Conservation (phyloP, 768 basidiomycete genomes). For the Leccinum disarticulatum region DNA sequence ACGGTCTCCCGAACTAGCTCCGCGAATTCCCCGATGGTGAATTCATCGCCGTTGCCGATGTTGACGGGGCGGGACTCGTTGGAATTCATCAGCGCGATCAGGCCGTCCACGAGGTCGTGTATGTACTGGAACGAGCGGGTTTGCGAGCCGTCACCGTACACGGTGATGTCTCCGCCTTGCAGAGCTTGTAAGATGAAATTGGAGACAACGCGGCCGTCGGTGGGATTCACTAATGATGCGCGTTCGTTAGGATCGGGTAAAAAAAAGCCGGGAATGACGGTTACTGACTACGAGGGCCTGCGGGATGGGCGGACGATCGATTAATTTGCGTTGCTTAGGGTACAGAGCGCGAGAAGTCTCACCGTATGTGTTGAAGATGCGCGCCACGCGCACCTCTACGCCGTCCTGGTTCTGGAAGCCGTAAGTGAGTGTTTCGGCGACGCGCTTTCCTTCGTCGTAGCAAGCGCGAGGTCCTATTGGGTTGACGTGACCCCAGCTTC, state of each 20-base stretch:
- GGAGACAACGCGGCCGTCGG: slow-evolving; percentile 96
- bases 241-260: slow-evolving; percentile 3
- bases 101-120: slow-evolving; percentile 94
- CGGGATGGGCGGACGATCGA: not conserved
- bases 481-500: slow-evolving; percentile 97
- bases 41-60: slow-evolving; percentile 94
- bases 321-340: not conserved
- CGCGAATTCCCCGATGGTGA: slow-evolving; percentile 93
- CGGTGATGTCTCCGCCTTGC: slow-evolving; percentile 94
- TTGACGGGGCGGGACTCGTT: slow-evolving; percentile 92
- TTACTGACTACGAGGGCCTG: slow-evolving; percentile 66
- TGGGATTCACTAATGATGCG: slow-evolving; percentile 76
- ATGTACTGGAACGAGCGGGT: slow-evolving; percentile 98
- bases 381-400: slow-evolving; percentile 94
- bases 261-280: slow-evolving; percentile 28
- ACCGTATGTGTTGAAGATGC: slow-evolving; percentile 98
- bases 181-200: slow-evolving; percentile 99
- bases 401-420: slow-evolving; percentile 93
- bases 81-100: slow-evolving; percentile 95
- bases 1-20: slow-evolving; percentile 90
- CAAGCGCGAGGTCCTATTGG: slow-evolving; percentile 98
- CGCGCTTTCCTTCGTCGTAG: slow-evolving; percentile 99
- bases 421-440: slow-evolving; percentile 96
- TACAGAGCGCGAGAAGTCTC: slow-evolving; percentile 9
- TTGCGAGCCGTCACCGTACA: slow-evolving; percentile 91